Conservation (phyloP, 345 rosid species). For the Mercurialis annua region DNA sequence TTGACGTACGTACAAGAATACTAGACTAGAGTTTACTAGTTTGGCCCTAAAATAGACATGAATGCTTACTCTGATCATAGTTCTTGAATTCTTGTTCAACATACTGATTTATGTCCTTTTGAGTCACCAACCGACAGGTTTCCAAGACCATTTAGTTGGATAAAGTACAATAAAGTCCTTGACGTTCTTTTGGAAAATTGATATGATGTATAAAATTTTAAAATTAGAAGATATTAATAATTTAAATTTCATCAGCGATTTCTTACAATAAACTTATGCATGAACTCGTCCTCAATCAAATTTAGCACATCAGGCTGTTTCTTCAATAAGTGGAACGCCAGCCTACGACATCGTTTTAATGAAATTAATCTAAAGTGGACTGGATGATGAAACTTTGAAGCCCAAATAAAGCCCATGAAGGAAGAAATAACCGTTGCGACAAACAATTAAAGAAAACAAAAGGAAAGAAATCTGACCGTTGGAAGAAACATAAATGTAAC, state of each 20-base stretch:
- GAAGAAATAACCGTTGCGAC: conserved; percentile 15
- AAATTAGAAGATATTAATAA: no score
- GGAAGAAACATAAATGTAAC: conserved; percentile 25
- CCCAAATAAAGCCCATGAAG: not conserved
- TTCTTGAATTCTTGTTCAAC: no score
- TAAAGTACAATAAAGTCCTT: no score
- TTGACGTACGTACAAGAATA: no score
- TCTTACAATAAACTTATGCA: conserved; percentile 29
- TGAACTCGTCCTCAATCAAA: conserved; percentile 21
- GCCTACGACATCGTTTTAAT: not conserved
- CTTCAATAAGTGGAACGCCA: no score
- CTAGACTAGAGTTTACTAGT: not conserved
- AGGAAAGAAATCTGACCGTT: conserved; percentile 54
- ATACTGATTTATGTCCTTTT: no score
- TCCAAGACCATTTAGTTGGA: no score
- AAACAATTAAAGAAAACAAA: conserved; percentile 14
- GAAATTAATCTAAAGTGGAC: not conserved
- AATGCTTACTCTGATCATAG: not conserved
- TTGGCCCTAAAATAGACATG: not conserved
- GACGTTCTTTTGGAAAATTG: no score
- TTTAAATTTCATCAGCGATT: no score
- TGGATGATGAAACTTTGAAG: not conserved
- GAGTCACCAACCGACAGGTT: no score
- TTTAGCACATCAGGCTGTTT: conserved; percentile 15
- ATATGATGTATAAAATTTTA: no score